Conservation (phyloP, 495 filamentous ascomycete species). For the Astrothelium macrocarpum region DNA sequence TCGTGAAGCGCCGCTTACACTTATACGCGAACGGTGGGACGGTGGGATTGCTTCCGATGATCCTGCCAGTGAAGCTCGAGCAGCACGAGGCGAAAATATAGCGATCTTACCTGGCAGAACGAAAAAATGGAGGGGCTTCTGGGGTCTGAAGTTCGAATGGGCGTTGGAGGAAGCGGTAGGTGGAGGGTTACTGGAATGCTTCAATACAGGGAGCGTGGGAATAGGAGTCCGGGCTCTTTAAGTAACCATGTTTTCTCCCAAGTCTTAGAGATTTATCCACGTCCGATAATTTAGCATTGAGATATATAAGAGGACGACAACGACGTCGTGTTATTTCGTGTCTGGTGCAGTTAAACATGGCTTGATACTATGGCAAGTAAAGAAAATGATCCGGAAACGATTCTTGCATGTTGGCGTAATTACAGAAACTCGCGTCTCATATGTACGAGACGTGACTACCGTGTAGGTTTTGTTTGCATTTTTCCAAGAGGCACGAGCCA, state of each 20-base stretch:
- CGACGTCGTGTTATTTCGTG: too few relatives aligned
- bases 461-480: too few relatives aligned
- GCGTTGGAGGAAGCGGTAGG: constrained; percentile 69
- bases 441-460: too few relatives aligned
- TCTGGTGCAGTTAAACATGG: too few relatives aligned
- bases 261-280: too few relatives aligned
- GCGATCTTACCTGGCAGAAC: constrained; percentile 67
- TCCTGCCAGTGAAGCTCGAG: constrained; percentile 49
- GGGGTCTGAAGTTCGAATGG: constrained; percentile 71
- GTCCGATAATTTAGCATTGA: neutral
- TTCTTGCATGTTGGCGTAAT: too few relatives aligned
- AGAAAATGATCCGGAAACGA: too few relatives aligned
- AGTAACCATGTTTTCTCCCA: neutral
- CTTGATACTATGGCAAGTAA: too few relatives aligned
- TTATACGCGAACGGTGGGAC: constrained; percentile 72
- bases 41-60: constrained; percentile 56
- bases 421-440: too few relatives aligned
- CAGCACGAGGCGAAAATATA: constrained; percentile 55
- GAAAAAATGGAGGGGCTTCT: constrained; percentile 72
- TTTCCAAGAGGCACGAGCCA: too few relatives aligned
- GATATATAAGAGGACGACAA: neutral
- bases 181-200: constrained; percentile 68
- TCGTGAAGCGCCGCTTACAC: constrained; percentile 53
- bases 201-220: constrained; percentile 77
- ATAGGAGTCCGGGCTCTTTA: constrained; percentile 49